Percentiles rank a stretch among this genome's conserved stretches.
Conservation (phyloP, 805 yeast species). For the Candida awuae region DNA sequence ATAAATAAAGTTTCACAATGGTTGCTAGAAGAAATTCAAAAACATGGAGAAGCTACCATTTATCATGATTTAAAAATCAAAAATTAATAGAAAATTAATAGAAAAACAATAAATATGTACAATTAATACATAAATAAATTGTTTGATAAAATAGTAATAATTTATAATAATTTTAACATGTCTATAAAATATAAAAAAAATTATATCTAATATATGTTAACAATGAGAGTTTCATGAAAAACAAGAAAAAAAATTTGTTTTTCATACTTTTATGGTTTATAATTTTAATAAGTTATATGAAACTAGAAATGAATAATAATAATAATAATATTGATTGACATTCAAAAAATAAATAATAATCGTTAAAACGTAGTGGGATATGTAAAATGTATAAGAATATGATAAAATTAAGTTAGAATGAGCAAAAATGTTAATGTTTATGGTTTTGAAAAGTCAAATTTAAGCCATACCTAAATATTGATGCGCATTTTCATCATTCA, state of each 20-base stretch:
- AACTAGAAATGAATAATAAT: conserved; percentile 13
- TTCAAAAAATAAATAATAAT: not conserved
- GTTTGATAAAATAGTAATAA: no score
- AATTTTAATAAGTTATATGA: no score
- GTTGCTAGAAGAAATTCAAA: conserved; percentile 13
- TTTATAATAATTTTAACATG: no score
- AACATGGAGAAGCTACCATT: conserved; percentile 6
- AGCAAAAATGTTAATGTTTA: not conserved
- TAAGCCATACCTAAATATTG: conserved; percentile 27
- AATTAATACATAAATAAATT: no score
- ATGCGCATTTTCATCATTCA: conserved; percentile 38
- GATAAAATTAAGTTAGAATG: not conserved
- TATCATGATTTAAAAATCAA: conserved; percentile 5
- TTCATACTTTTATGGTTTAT: no score
- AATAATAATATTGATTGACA: conserved; percentile 3
- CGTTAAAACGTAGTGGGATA: not conserved
- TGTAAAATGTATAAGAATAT: not conserved
- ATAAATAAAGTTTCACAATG: conserved; percentile 33
- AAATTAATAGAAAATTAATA: conserved; percentile 5
- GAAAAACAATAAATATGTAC: conserved; percentile 8
- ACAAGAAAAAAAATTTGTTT: not conserved
- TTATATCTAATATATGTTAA: no score
- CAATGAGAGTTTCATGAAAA: no score
- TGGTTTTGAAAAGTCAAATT: not conserved
- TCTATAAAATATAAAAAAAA: no score